These are phyloP conservation scores for Bauhinia variegata DNA, from an alignment of 306 rosid genomes.

Conservation along the genomic window DNA sequence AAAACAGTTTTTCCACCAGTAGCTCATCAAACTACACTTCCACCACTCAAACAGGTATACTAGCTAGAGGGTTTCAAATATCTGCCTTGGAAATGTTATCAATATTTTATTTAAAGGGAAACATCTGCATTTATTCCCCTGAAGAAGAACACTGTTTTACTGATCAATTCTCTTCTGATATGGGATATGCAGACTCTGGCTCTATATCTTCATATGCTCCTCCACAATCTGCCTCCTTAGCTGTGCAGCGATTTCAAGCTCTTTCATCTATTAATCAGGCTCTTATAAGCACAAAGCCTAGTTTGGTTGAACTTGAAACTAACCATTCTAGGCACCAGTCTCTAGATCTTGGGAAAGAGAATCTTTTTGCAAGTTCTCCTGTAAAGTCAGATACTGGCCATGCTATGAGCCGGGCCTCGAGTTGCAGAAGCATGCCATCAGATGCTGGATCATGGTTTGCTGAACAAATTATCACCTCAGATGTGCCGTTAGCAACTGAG, in stretches of 20 bases:
- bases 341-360: constrained; percentile 53
- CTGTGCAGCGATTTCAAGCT: constrained; percentile 81
- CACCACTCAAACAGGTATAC: constrained; percentile 68
- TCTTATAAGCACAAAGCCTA: constrained; percentile 43
- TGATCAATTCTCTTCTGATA: constrained; percentile 15
- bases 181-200: constrained; percentile 51
- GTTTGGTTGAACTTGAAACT: constrained; percentile 43
- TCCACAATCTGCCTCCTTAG: constrained; percentile 60
- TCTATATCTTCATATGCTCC: constrained; percentile 56
- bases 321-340: constrained; percentile 59
- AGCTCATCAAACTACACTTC: constrained; percentile 60
- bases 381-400: constrained; percentile 46
- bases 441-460: constrained; percentile 55
- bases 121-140: constrained; percentile 2
- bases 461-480: constrained; percentile 56
- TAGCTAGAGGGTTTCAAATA: constrained; percentile 28
- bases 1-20: constrained; percentile 56
- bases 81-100: constrained; percentile 17
- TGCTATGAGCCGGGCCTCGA: constrained; percentile 52
- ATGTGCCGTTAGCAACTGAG: constrained; percentile 30
- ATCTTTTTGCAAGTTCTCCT: constrained; percentile 42
- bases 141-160: constrained; percentile 20
- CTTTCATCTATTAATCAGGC: constrained; percentile 68
- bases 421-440: constrained; percentile 50
- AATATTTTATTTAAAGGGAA: background rate